phyloP scores from a whole-genome alignment of 2,329 filamentous ascomycete species.

The Cercospora sojina region DNA sequence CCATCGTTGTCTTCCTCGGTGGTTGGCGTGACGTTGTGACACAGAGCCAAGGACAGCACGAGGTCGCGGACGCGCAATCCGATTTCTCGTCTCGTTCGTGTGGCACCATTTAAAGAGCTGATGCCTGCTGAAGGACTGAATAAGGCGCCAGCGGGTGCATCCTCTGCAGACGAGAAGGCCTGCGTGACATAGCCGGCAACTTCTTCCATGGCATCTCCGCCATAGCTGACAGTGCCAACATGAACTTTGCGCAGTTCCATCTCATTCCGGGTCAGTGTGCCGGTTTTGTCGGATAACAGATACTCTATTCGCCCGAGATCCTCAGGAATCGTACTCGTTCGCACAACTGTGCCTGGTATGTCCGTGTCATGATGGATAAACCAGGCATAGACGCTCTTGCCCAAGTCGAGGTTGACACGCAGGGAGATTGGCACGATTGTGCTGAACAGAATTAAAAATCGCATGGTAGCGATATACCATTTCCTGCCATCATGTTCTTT shows the following conservation, averaged over 20 bases:
- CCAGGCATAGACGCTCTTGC: conserved; percentile 91
- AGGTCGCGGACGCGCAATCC: conserved; percentile 90
- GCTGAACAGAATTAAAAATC: conserved; percentile 98
- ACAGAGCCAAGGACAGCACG: conserved; percentile 85
- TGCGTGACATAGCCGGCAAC: conserved; percentile 83
- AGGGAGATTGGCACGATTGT: conserved; percentile 97
- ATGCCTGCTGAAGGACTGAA: conserved; percentile 72
- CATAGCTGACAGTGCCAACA: conserved; percentile 95
- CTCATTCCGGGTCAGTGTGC: conserved; percentile 90
- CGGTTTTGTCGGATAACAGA: conserved; percentile 93
- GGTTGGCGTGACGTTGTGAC: conserved; percentile 95
- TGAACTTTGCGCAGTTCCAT: conserved; percentile 94
- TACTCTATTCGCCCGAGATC: conserved; percentile 96
- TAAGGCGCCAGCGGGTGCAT: conserved; percentile 45
- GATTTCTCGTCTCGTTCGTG: conserved; percentile 87
- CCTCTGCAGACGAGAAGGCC: conserved; percentile 61
- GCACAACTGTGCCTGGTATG: conserved; percentile 87
- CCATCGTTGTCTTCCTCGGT: conserved; percentile 75
- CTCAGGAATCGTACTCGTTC: conserved; percentile 96
- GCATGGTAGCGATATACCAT: conserved; percentile 99
- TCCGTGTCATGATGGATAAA: conserved; percentile 91
- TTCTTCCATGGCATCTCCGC: conserved; percentile 98
- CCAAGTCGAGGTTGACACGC: conserved; percentile 94
- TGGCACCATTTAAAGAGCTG: conserved; percentile 56
- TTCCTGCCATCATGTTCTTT: conserved; percentile 55